phyloP scores from a whole-genome alignment of 257 asterid genomes.

The Nicotiana knightiana region DNA sequence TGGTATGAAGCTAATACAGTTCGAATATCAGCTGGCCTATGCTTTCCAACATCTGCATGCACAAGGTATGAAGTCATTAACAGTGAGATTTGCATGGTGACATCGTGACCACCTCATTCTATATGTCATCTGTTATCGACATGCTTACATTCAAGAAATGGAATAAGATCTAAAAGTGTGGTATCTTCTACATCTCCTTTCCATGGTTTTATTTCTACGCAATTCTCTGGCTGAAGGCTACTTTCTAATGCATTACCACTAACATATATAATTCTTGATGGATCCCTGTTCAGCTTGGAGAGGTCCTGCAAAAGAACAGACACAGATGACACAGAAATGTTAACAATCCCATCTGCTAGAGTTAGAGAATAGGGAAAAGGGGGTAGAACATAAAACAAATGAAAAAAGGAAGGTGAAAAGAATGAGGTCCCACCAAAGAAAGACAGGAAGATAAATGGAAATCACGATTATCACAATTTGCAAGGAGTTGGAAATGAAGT shows the following conservation, averaged over 20 bases:
- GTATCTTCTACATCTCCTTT: conserved; percentile 81
- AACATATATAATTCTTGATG: conserved; percentile 58
- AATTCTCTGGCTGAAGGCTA: conserved; percentile 80
- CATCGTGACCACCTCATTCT: not conserved
- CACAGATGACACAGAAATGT: not conserved
- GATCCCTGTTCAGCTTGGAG: conserved; percentile 82
- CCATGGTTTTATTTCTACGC: conserved; percentile 62
- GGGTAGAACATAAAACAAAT: not conserved
- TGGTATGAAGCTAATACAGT: conserved; percentile 73
- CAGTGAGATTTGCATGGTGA: not conserved
- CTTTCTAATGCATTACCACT: conserved; percentile 74
- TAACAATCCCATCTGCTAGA: not conserved
- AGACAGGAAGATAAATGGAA: not conserved
- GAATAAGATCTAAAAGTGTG: conserved; percentile 77
- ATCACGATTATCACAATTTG: not conserved
- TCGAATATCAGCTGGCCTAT: conserved; percentile 78
- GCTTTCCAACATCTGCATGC: conserved; percentile 67
- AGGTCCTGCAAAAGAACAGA: conserved; percentile 61
- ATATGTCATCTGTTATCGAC: not conserved
- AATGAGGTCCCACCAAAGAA: not conserved
- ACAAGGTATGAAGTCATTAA: not conserved
- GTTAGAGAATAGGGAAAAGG: not conserved
- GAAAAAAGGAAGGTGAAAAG: not conserved
- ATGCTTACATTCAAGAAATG: conserved; percentile 82
- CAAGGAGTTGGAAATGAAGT: not conserved